A percentile compares a stretch with the other conserved stretches of the same genome.
Evolutionary conservation across 306 rosid species (phyloP).

Genomic region (Cicer pinnatifidum): DNA sequence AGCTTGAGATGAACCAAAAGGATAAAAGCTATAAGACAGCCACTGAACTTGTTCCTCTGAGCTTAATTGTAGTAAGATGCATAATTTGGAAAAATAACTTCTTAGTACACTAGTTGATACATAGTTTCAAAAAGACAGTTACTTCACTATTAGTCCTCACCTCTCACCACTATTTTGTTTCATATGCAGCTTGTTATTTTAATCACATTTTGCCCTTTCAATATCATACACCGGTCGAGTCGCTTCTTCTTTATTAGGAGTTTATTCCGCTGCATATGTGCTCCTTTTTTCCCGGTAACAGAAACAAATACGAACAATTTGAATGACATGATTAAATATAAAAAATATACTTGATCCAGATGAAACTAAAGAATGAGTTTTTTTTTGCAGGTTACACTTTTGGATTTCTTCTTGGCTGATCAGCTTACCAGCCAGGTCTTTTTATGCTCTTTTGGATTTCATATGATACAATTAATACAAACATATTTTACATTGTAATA

Average conservation of each 20-base stretch:
- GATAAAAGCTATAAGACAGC: slow-evolving; percentile 49
- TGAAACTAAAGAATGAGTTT: not conserved
- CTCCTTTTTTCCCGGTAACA: slow-evolving; percentile 69
- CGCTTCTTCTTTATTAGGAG: slow-evolving; percentile 66
- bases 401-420: slow-evolving; percentile 72
- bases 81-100: not conserved
- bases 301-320: not conserved
- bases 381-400: slow-evolving; percentile 59
- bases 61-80: slow-evolving; percentile 62
- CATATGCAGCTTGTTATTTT: slow-evolving; percentile 65
- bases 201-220: slow-evolving; percentile 62
- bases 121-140: slow-evolving; percentile 14
- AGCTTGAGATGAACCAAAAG: slow-evolving; percentile 58
- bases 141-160: not conserved
- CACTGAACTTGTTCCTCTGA: slow-evolving; percentile 69
- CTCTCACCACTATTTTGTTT: slow-evolving; percentile 13
- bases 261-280: slow-evolving; percentile 61
- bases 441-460: slow-evolving; percentile 20
- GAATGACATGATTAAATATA: slow-evolving; percentile 2
- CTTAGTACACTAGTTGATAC: slow-evolving; percentile 1
- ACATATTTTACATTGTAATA: slow-evolving; percentile 21
- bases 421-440: slow-evolving; percentile 81
- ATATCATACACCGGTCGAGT: slow-evolving; percentile 65
- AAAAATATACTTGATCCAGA: not conserved
- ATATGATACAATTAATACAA: not conserved